These are phyloP conservation scores for Dendrocalamus latiflorus DNA, from an alignment of 202 grass and related monocot genomes.

Conservation along the genomic window DNA sequence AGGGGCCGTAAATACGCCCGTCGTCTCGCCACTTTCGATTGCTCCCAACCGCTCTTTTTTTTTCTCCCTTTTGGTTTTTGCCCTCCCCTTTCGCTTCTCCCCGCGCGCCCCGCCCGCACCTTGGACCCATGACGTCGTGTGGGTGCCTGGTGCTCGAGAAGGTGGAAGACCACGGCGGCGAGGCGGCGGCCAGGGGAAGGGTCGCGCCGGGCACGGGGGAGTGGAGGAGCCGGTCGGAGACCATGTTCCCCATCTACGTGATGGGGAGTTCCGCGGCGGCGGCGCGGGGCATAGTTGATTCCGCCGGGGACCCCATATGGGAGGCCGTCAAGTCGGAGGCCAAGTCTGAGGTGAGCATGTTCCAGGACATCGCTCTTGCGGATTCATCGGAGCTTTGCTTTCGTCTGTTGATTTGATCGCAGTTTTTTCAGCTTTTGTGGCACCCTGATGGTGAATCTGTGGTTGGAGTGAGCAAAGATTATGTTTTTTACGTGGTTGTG, in stretches of 20 bases:
- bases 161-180: constrained; percentile 48
- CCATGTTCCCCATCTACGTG: constrained; percentile 94
- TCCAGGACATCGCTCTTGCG: background rate
- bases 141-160: constrained; percentile 68
- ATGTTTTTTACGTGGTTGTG: no score
- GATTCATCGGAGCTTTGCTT: no score
- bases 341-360: constrained; percentile 61
- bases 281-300: constrained; percentile 49
- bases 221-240: constrained; percentile 45
- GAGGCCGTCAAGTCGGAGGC: constrained; percentile 79
- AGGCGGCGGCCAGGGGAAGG: constrained; percentile 31
- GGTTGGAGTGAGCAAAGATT: no score
- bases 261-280: constrained; percentile 56
- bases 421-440: no score
- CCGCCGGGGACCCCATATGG: constrained; percentile 81
- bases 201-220: constrained; percentile 3
- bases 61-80: no score
- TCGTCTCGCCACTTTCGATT: no score
- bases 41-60: no score
- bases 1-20: no score
- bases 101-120: no score
- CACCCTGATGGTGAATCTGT: no score
- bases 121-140: constrained; percentile 46
- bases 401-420: no score
- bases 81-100: no score